Conservation (phyloP, 179 eudicot species). For the Heliamphora pulchella region DNA sequence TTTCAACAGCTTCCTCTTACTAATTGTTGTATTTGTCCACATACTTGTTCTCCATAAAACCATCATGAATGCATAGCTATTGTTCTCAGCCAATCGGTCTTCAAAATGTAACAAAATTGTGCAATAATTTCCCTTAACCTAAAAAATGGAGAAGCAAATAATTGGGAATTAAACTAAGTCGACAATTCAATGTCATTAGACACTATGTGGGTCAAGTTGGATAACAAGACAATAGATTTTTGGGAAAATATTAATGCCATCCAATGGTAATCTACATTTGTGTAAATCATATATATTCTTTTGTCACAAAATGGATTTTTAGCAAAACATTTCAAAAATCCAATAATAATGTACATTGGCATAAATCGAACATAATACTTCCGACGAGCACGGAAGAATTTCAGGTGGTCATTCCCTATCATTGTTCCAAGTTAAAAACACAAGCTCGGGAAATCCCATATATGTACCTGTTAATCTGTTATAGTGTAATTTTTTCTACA, state of each 20-base stretch:
- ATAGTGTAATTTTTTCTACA: too few species aligned
- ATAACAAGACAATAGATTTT: not conserved
- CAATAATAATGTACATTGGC: not conserved
- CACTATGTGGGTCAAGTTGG: not conserved
- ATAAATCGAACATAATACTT: not conserved
- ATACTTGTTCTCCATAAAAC: not conserved
- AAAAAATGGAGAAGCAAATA: not conserved
- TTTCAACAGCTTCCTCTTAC: not conserved
- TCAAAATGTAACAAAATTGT: not conserved
- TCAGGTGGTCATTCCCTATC: not conserved
- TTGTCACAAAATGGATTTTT: constrained; percentile 6
- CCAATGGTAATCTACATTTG: not conserved
- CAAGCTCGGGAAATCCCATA: not conserved
- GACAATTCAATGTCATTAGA: not conserved
- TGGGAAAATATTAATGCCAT: not conserved
- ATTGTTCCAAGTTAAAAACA: constrained; percentile 7
- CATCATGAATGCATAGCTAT: not conserved
- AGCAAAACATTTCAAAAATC: not conserved
- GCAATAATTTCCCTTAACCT: not conserved
- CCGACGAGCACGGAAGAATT: not conserved
- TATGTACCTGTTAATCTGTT: too few species aligned
- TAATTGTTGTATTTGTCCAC: not conserved
- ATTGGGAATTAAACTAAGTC: not conserved
- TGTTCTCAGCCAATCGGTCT: not conserved
- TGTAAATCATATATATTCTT: not conserved